Percentiles rank a stretch among this genome's conserved stretches.
Conservation (phyloP, 352 stramenopile species). For the Elongisporangium anandrum region DNA sequence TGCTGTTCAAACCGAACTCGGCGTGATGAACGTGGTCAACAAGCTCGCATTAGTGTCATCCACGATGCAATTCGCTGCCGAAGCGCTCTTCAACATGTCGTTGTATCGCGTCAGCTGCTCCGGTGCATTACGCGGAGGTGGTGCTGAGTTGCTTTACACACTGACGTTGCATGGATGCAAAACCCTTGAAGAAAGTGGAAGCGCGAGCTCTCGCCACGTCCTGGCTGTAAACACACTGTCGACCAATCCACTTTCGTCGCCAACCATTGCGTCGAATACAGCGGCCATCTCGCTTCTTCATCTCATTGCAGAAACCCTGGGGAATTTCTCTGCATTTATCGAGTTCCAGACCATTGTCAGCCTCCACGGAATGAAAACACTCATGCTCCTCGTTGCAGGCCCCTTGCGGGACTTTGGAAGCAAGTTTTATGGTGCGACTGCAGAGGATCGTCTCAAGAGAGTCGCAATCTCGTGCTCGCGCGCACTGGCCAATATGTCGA, state of each 20-base stretch:
- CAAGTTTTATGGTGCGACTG: constrained; percentile 21
- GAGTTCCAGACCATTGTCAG: constrained; percentile 58
- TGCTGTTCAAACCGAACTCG: constrained; percentile 58
- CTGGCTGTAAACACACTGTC: not conserved
- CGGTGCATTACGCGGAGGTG: constrained; percentile 45
- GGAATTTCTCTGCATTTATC: constrained; percentile 60
- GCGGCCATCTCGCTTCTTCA: constrained; percentile 28
- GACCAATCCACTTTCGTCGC: constrained; percentile 3
- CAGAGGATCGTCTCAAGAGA: constrained; percentile 37
- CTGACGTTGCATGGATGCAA: constrained; percentile 45
- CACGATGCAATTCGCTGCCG: constrained; percentile 52
- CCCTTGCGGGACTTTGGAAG: constrained; percentile 45
- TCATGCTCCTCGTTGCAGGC: constrained; percentile 39
- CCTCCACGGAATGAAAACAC: constrained; percentile 41
- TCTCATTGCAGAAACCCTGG: constrained; percentile 52
- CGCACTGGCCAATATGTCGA: constrained; percentile 65
- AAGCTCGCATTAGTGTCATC: constrained; percentile 29
- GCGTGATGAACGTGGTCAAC: constrained; percentile 55
- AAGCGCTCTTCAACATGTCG: constrained; percentile 72
- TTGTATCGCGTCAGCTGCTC: constrained; percentile 54
- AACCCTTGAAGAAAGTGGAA: constrained; percentile 26
- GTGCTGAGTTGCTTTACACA: constrained; percentile 48
- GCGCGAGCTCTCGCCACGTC: constrained; percentile 9
- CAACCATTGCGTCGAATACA: constrained; percentile 1
- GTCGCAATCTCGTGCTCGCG: constrained; percentile 48